A percentile compares a stretch with the other conserved stretches of the same genome.
These are phyloP conservation scores for Cutaneotrichosporon dermatis DNA, from an alignment of 1,284 basidiomycete genomes.

Conservation along the genomic window DNA sequence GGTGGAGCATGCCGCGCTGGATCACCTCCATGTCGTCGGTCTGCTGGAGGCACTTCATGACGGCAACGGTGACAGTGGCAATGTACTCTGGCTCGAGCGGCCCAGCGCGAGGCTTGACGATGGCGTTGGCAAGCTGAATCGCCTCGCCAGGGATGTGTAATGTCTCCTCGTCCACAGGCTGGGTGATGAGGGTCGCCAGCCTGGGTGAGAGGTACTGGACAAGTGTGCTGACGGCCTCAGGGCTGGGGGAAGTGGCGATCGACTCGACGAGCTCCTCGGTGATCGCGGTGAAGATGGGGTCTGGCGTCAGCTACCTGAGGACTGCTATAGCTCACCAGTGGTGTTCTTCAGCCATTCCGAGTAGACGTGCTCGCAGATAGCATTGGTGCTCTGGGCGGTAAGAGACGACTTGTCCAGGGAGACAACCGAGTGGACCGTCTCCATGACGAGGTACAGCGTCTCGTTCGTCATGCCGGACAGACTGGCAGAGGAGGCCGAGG, in stretches of 20 bases:
- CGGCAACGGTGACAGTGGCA: conserved; percentile 62
- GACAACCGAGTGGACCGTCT: conserved; percentile 73
- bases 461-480: conserved; percentile 75
- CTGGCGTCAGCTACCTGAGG: conserved; percentile 50
- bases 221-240: conserved; percentile 49
- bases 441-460: conserved; percentile 83
- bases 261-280: conserved; percentile 75
- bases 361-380: conserved; percentile 62
- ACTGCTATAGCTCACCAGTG: conserved; percentile 56
- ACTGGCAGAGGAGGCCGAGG: conserved; percentile 81
- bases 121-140: conserved; percentile 69
- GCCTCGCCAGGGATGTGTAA: conserved; percentile 67
- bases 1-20: conserved; percentile 74
- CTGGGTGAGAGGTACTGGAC: conserved; percentile 68
- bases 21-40: conserved; percentile 79
- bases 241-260: conserved; percentile 57
- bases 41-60: conserved; percentile 64
- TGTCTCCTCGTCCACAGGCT: conserved; percentile 57
- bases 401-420: conserved; percentile 69
- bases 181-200: conserved; percentile 63
- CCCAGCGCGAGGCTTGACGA: conserved; percentile 60
- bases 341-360: conserved; percentile 79
- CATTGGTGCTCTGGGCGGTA: conserved; percentile 59
- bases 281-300: conserved; percentile 82
- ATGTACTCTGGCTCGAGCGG: conserved; percentile 75